Conservation (phyloP, 176 grass and related monocot species). For the Oryza punctata region DNA sequence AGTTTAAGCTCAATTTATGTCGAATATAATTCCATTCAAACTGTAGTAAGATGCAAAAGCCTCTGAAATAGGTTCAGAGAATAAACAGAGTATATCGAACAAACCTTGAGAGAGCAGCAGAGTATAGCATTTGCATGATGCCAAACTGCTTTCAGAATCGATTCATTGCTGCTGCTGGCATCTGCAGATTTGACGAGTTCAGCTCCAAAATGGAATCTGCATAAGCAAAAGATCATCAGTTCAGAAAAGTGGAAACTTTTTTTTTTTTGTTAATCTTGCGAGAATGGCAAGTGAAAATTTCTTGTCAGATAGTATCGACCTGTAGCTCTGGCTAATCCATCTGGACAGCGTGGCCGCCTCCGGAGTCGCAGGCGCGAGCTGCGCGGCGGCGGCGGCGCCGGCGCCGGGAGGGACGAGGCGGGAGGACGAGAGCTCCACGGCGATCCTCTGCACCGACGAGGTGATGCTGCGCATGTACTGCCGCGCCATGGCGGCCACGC, state of each 20-base stretch:
- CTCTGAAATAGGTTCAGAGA: background rate
- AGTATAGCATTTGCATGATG: constrained; percentile 68
- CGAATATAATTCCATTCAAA: background rate
- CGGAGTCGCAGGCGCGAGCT: constrained; percentile 31
- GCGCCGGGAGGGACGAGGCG: constrained; percentile 28
- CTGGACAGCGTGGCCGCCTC: constrained; percentile 72
- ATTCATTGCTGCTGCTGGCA: constrained; percentile 20
- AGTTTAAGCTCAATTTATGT: background rate
- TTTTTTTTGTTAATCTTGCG: too few relatives aligned
- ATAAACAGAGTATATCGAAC: background rate
- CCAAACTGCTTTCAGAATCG: constrained; percentile 67
- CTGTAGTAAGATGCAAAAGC: background rate
- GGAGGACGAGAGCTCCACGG: constrained; percentile 61
- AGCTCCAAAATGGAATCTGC: constrained; percentile 72
- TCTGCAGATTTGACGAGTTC: constrained; percentile 59
- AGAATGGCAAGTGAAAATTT: background rate
- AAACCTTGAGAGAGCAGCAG: constrained; percentile 88
- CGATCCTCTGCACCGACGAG: constrained; percentile 79
- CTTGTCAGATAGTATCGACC: constrained; percentile 35
- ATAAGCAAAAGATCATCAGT: constrained; percentile 17
- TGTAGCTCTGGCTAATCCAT: constrained; percentile 89
- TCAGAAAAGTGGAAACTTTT: too few relatives aligned
- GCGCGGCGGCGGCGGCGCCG: background rate
- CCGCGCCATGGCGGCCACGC: constrained; percentile 69
- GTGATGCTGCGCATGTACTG: constrained; percentile 86